Conservation (phyloP, 2,329 filamentous ascomycete genomes). For the Verticillium dahliae region DNA sequence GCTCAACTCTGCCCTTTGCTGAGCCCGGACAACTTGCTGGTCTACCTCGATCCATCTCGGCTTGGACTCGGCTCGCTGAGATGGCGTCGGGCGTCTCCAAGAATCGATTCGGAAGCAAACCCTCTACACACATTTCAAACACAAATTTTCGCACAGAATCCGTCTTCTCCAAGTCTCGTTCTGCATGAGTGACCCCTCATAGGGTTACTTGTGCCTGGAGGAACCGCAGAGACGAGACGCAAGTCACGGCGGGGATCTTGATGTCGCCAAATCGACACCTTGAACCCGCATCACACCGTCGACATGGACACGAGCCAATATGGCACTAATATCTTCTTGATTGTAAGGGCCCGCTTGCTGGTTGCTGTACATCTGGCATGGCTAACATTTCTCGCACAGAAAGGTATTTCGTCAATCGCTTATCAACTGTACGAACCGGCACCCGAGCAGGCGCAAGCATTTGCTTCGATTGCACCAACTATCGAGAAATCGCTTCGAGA, state of each 20-base stretch:
- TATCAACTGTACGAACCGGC: constrained; percentile 50
- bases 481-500: constrained; percentile 44
- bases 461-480: constrained; percentile 40
- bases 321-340: constrained; percentile 54
- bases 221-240: constrained; percentile 7
- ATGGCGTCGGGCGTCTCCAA: constrained; percentile 26
- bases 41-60: not conserved
- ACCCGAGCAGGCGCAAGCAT: constrained; percentile 33
- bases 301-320: constrained; percentile 60
- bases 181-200: constrained; percentile 9
- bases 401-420: constrained; percentile 47
- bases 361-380: not conserved
- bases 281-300: constrained; percentile 22
- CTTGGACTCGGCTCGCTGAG: constrained; percentile 21
- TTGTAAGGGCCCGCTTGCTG: constrained; percentile 34
- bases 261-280: constrained; percentile 9
- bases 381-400: constrained; percentile 28
- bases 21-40: not conserved
- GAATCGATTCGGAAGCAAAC: constrained; percentile 5
- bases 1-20: not conserved
- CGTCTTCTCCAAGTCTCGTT: not conserved
- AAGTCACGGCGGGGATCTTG: constrained; percentile 10
- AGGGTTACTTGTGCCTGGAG: constrained; percentile 5
- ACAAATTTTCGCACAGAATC: constrained; percentile 1
- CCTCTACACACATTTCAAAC: not conserved